Evolutionary conservation across 1,139 yeast species (phyloP), one percentile per base, ranked within the genome.

Genomic region (Wickerhamomyces sp.): DNA sequence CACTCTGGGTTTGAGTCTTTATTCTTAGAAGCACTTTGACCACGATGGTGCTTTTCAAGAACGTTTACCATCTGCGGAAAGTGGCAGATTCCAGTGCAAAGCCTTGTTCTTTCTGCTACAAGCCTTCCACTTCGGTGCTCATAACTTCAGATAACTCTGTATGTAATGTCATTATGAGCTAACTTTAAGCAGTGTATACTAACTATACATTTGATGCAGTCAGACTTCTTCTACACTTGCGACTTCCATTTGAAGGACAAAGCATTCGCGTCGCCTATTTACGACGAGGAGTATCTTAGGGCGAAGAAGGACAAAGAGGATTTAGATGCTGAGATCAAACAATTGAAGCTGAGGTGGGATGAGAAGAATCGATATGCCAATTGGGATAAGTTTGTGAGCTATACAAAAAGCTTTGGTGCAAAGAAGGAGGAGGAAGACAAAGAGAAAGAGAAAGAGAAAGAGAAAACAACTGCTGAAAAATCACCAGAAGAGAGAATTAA

Each of bases 221-320:
- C 66, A 4, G 91, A 83, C 54, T 82, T 78, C 65, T 79, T 85
- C 54, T 83, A 81, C 52, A 66, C 75, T 1, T 85, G 94, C 54
- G 72, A 68, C 18, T 47, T 65, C n/a, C 94, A 84, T 57, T 57
- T 84, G 31, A 58, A 56, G 14, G 93, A 84, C 49, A 57, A 66
- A 2, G 65, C 69, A n/a, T 83, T 83, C 57, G 87, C 84, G 4
- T 56, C 59, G 2, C 76, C 84, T 0, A 49, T 70, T 2, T 61
- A 64, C 25, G 70, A 69, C 10, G 62, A 66, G 2, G 76, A 66
- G 9, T 79, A 75, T 42, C 52, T 59, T 6, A 64, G 60, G 4
- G 67, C 78, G 6, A 51, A 65, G 19, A 52, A 51, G n/a, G 55
- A 63, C 38, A 61, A 69, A 36, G 58, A 58, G 16, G 59, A 53